Base-by-base conservation (phyloP, 495 filamentous ascomycete species). In the Aspergillus avenaceus region DNA sequence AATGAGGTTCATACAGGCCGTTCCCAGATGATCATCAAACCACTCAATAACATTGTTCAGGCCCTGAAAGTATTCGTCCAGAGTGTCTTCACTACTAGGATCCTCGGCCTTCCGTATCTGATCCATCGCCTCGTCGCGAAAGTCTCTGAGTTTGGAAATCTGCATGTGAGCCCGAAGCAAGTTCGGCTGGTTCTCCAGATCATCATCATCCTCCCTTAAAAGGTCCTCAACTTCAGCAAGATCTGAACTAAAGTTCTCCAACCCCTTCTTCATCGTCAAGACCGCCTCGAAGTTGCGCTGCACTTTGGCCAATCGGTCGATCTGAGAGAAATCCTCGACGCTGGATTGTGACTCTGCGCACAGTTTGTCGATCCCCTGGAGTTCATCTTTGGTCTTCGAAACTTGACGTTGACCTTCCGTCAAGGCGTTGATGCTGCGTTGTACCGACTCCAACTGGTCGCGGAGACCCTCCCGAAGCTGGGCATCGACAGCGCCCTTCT, bases 321-420 rank as follows among this genome's bases (percentile, higher is more conserved):
- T 96, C 61, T 93, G 88, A 28, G 95, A 88, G 64, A 99, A 99
- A 72, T 97, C 93, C 50, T 85, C 82, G 49, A 97, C 96, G 81
- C 96, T 96, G 59, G 87, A 84, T 72, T 97, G 92, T 42, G 90
- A 88, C 66, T 97, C 95, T 51, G 89, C 87, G 71, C 93, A 97
- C 43, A 99, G 79, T 75, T 91, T 92, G 70, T 97, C 95, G 65
- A 99, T 97, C 70, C 93, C 93, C 75, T 91, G 86, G 77, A 99
- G 91, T 74, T 97, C 93, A 60, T 97, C 95, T 67, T 92, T 92
- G 60, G 96, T 96, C 53, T 84, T 81, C 52, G 87, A 83, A 11
- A 97, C 84, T 41, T 85, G 87, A 56, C 89, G 83, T 67, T 96
- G 90, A 42, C 90, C 91, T 67, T 96, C 90, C 32, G 79, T 80